A percentile compares a stretch with the other conserved stretches of the same genome.
These are phyloP conservation scores for Leptographium lundbergii DNA, from an alignment of 2,329 filamentous ascomycete species.

Conservation along the genomic window DNA sequence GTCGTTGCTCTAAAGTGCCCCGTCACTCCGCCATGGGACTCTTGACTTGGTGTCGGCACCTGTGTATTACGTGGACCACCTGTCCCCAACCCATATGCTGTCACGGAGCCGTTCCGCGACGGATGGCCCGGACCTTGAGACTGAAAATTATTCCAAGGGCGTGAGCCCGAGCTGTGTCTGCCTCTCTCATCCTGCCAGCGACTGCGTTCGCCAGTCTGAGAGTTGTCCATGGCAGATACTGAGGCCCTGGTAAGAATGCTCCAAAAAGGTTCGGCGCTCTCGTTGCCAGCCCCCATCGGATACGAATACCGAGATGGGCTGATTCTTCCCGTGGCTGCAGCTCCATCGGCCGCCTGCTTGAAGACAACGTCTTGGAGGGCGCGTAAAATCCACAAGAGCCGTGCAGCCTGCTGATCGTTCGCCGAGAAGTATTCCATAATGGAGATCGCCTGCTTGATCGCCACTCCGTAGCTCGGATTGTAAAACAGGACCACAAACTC, in stretches of 20 bases:
- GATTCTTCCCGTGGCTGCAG: constrained; percentile 5
- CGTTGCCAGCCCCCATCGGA: not conserved
- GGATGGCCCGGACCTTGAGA: not conserved
- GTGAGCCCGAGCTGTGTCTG: not conserved
- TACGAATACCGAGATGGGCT: not conserved
- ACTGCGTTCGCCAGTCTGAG: not conserved
- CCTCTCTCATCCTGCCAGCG: not conserved
- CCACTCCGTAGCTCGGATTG: constrained; percentile 26
- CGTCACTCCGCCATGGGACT: not conserved
- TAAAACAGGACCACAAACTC: constrained; percentile 38
- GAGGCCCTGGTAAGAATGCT: not conserved
- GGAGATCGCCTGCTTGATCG: constrained; percentile 29
- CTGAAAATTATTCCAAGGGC: not conserved
- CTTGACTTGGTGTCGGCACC: not conserved
- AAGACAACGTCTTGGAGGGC: constrained; percentile 31
- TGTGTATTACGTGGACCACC: not conserved
- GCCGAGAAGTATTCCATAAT: constrained; percentile 36
- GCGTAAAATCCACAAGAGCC: constrained; percentile 36
- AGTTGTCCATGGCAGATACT: not conserved
- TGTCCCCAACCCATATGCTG: not conserved
- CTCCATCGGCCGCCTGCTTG: constrained; percentile 12
- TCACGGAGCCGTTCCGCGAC: not conserved
- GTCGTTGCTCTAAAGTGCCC: not conserved
- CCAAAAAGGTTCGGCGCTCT: not conserved
- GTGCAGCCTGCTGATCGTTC: constrained; percentile 34